These are phyloP conservation scores for Craterostigma plantagineum DNA, from an alignment of 257 asterid genomes.

Conservation along the genomic window DNA sequence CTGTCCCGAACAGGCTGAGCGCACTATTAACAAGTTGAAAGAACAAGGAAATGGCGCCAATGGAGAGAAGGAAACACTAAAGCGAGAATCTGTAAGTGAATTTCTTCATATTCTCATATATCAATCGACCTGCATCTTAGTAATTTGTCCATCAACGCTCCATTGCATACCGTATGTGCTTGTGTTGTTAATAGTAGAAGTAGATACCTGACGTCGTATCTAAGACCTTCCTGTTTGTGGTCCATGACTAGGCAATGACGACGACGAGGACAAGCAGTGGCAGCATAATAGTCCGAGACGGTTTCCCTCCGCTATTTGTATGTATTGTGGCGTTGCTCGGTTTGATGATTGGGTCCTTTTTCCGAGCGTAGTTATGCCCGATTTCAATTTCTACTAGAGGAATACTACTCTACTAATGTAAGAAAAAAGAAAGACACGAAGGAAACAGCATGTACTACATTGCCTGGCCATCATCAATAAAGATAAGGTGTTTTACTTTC, in stretches of 20 bases:
- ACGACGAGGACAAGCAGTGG: slow-evolving; percentile 22
- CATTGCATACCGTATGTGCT: background rate
- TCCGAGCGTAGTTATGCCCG: slow-evolving; percentile 2
- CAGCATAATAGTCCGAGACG: slow-evolving; percentile 19
- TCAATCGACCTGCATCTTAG: background rate
- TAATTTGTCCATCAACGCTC: background rate
- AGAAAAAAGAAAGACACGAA: no score
- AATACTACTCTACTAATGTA: no score
- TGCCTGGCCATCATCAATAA: no score
- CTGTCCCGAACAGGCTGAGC: slow-evolving; percentile 29
- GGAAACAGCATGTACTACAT: no score
- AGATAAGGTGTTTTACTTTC: no score
- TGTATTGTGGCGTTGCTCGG: slow-evolving; percentile 30
- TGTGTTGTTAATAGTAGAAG: background rate
- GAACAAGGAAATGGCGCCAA: slow-evolving; percentile 27
- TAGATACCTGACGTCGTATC: background rate
- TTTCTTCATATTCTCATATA: background rate
- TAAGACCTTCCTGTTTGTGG: background rate
- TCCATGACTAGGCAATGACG: slow-evolving; percentile 21
- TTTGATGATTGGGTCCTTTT: slow-evolving; percentile 20
- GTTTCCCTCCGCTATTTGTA: slow-evolving; percentile 34
- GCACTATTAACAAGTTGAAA: slow-evolving; percentile 34
- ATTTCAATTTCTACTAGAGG: background rate
- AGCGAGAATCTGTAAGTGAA: slow-evolving; percentile 44
- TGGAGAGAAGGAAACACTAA: slow-evolving; percentile 24